These are phyloP conservation scores for Zanthoxylum bungeanum DNA, from an alignment of 345 rosid genomes.

Conservation along the genomic window DNA sequence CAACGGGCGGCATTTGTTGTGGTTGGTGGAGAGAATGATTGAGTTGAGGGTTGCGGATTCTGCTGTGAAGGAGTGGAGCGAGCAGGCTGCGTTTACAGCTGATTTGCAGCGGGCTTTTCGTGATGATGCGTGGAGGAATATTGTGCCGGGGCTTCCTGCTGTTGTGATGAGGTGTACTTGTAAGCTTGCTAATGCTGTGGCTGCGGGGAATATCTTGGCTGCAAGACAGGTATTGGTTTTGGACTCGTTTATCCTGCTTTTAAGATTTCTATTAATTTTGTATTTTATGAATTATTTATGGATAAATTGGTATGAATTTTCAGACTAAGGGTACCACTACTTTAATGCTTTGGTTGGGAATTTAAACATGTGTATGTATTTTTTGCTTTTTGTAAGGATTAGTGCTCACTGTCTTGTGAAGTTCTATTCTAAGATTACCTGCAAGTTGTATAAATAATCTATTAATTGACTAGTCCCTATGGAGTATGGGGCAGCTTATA, in stretches of 20 bases:
- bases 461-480: not conserved
- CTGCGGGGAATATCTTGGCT: conserved; percentile 55
- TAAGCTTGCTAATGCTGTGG: conserved; percentile 61
- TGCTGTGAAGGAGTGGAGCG: conserved; percentile 69
- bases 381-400: not conserved
- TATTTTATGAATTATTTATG: not conserved
- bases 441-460: not conserved
- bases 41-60: conserved; percentile 64
- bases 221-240: conserved; percentile 43
- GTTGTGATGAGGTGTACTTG: conserved; percentile 50
- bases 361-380: not conserved
- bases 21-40: conserved; percentile 79
- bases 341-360: not conserved
- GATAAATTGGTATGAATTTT: not conserved
- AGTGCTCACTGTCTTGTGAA: not conserved
- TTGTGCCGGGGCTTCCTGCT: conserved; percentile 65
- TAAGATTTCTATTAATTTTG: not conserved
- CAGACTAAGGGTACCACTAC: not conserved
- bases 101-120: conserved; percentile 61
- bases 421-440: not conserved
- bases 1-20: conserved; percentile 52
- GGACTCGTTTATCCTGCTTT: not conserved
- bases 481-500: not conserved
- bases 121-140: conserved; percentile 67
- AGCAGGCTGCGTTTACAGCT: conserved; percentile 49